These are phyloP conservation scores for Vicia sativa DNA, from an alignment of 306 rosid species.

Conservation along the genomic window DNA sequence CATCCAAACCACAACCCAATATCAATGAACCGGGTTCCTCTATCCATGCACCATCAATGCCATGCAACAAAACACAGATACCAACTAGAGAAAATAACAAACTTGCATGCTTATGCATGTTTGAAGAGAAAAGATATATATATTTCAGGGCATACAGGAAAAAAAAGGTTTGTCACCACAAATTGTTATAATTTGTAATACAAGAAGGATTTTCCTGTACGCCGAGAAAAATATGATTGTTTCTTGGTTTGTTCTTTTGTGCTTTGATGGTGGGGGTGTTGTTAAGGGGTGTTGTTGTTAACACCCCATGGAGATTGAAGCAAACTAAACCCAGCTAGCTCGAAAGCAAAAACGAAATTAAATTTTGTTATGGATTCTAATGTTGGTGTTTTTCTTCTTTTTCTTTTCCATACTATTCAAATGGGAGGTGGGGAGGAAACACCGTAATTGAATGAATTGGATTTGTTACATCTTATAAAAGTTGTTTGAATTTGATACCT, in stretches of 20 bases:
- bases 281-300: neutral
- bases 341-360: too few species aligned
- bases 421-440: slow-evolving; percentile 44
- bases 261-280: neutral
- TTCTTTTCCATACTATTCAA: neutral
- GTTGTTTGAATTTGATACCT: slow-evolving; percentile 15
- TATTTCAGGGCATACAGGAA: slow-evolving; percentile 47
- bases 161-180: slow-evolving; percentile 13
- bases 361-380: slow-evolving; percentile 16
- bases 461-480: slow-evolving; percentile 23
- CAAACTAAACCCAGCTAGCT: slow-evolving; percentile 13
- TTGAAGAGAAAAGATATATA: slow-evolving; percentile 12
- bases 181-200: neutral
- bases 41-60: slow-evolving; percentile 34
- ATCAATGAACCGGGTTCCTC: slow-evolving; percentile 37
- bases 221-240: slow-evolving; percentile 23
- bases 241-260: neutral
- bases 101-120: slow-evolving; percentile 28
- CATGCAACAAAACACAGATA: slow-evolving; percentile 28
- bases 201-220: slow-evolving; percentile 43
- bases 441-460: slow-evolving; percentile 40
- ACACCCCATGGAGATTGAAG: slow-evolving; percentile 26
- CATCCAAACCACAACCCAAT: slow-evolving; percentile 46
- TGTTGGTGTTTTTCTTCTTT: slow-evolving; percentile 12
- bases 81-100: slow-evolving; percentile 33